Evolutionary conservation across 495 filamentous ascomycete genomes (phyloP), one percentile per base, ranked within the genome.

Genomic region (Penicillium taxi): DNA sequence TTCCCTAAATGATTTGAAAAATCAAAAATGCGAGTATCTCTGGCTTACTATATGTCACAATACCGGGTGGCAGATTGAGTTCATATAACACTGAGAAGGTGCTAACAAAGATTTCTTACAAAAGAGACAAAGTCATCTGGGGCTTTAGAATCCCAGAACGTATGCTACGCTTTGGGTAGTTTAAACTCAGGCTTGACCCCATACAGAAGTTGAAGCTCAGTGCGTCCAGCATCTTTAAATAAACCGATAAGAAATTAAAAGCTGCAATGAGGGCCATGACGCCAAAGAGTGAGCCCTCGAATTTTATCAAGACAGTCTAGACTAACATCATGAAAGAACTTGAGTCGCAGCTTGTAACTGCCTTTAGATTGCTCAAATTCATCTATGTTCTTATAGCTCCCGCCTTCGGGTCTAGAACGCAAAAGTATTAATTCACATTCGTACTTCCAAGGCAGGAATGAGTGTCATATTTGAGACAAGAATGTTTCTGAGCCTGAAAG

Each of bases 401-500:
- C 0, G 73, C 73, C 0, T 74, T 87, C n/a, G 86, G 82, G 82
- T 77, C 75, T 6, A 86, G 32, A 69, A 70, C 12, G 82, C 82
- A n/a, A 84, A 85, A 55, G 71, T 74, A 33, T 73, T 72, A 9
- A 84, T 80, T 0, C 52, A 78, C 20, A 59, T 67, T 29, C 81
- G 80, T 16, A 82, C 82, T 1, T 73, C 83, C 50, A 49, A 70
- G 1, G 82, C 82, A 2, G 80, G 81, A 8, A 77, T 86, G 72
- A 80, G 80, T 9, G 47, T 62, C 6, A 62, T 64, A 22, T 67
- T 66, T 8, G 59, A 73, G 22, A 77, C 86, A 21, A 69, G 74
- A 47, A 75, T 86, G 51, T 87, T 23, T 80, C 74, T 26, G 80
- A 85, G 56, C 82, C 83, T 1, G 84, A 88, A 56, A 82, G 22